phyloP scores from a whole-genome alignment of 495 filamentous ascomycete genomes.

The Oidiodendron maius region DNA sequence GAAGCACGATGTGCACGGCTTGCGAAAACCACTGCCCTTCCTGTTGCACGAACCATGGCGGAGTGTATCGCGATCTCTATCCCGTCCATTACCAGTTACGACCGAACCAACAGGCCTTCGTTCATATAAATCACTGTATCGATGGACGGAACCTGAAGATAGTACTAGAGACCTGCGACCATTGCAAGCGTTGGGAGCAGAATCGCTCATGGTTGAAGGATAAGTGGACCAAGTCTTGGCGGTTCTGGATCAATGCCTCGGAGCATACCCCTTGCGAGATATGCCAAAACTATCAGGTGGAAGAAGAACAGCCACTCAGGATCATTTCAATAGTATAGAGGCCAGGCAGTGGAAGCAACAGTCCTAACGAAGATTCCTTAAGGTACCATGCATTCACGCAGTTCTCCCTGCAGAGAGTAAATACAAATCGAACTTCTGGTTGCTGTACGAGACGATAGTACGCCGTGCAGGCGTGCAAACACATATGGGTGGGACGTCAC shows the following conservation, averaged over 20 bases:
- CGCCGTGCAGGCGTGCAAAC: slow-evolving; percentile 6
- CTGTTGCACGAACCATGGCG: slow-evolving; percentile 19
- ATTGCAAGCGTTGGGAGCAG: slow-evolving; percentile 13
- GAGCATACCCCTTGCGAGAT: slow-evolving; percentile 20
- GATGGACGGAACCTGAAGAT: slow-evolving; percentile 18
- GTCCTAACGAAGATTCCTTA: slow-evolving; percentile 6
- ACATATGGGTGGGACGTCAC: slow-evolving; percentile 1
- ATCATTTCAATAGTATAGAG: slow-evolving; percentile 9
- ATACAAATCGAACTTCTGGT: too few species aligned
- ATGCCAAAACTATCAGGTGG: slow-evolving; percentile 19
- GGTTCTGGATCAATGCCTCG: slow-evolving; percentile 19
- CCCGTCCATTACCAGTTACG: slow-evolving; percentile 15
- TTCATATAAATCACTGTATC: slow-evolving; percentile 16
- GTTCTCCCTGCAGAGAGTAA: slow-evolving; percentile 2
- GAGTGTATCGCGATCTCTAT: slow-evolving; percentile 16
- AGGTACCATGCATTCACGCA: slow-evolving; percentile 4
- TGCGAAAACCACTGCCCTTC: slow-evolving; percentile 17
- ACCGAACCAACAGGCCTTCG: slow-evolving; percentile 11
- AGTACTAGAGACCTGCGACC: slow-evolving; percentile 17
- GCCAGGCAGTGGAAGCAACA: slow-evolving; percentile 6
- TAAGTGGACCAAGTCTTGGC: slow-evolving; percentile 13
- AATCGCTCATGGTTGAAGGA: slow-evolving; percentile 19
- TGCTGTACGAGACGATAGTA: not conserved
- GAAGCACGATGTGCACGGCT: slow-evolving; percentile 17
- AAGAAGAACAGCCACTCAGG: slow-evolving; percentile 19